Base-by-base conservation (phyloP, 768 basidiomycete species). In the Boletus bicolor region DNA sequence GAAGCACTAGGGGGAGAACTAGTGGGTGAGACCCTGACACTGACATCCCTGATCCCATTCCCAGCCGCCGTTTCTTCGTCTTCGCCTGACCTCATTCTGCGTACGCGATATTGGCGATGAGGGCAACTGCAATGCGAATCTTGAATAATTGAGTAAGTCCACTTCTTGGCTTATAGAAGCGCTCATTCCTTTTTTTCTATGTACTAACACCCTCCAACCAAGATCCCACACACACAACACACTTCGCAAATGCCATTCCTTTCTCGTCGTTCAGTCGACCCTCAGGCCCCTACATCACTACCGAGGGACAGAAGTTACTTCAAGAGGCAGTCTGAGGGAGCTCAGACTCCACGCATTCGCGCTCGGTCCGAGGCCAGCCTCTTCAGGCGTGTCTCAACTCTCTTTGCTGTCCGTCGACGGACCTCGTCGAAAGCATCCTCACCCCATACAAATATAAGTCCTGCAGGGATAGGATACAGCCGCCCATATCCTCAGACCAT, bases 211-310 rank as follows among this genome's bases (percentile, higher is more conserved):
- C 53, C 49, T 39, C 43, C 50, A 15, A 35, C 55, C 53, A 37
- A 52, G 26, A 24, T 24, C 7, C 52, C 17, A 37, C n/a, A 17
- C 46, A 19, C 44, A 30, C 14, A 38, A 11, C 55, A 38, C 45
- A 52, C 34, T 11, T 44, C 15, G 34, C 45, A 50, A 6, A 70
- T 71, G 69, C 58, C 52, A 14, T 71, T 72, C 60, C 64, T 71
- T 60, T 61, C 64, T 34, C 64, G 71, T 46, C 69, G 69, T 32
- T 57, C 61, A 42, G 58, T 62, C 39, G 69, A 71, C 43, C 69
- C 69, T 39, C 26, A 59, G 28, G 49, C 42, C 15, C 30, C 44
- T 19, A 10, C 42, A 10, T 7, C 55, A 1, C 30, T 38, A 3
- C 43, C 44, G 44, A 59, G 35, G 38, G 55, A 61, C 17, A 48